Percentiles rank a stretch among this genome's conserved stretches.
Conservation (phyloP, 2,329 filamentous ascomycete species). For the Aspergillus transmontanensis region DNA sequence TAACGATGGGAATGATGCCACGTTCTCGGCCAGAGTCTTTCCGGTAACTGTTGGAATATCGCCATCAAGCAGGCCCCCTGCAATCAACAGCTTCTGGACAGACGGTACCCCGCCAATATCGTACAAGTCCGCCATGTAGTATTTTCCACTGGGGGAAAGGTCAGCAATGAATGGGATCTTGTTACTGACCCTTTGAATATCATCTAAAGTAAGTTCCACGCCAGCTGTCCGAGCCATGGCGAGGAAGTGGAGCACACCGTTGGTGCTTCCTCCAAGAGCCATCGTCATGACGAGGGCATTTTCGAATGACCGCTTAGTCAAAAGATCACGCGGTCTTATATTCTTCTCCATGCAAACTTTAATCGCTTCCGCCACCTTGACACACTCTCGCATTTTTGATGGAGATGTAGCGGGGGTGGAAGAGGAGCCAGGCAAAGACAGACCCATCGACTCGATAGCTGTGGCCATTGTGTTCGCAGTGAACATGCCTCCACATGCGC, state of each 20-base stretch:
- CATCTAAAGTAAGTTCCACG: constrained; percentile 75
- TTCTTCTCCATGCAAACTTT: constrained; percentile 77
- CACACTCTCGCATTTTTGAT: constrained; percentile 83
- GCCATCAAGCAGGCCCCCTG: constrained; percentile 74
- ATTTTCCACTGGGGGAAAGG: constrained; percentile 78
- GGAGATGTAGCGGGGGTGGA: constrained; percentile 80
- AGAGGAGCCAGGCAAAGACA: constrained; percentile 79
- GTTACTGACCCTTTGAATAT: constrained; percentile 78
- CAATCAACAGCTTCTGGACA: constrained; percentile 82
- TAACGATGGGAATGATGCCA: constrained; percentile 73
- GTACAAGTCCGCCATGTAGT: constrained; percentile 87
- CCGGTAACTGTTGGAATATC: constrained; percentile 80
- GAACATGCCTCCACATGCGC: constrained; percentile 90
- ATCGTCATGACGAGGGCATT: constrained; percentile 90
- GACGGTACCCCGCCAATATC: constrained; percentile 82
- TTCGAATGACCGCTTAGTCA: constrained; percentile 80
- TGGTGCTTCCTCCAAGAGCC: constrained; percentile 87
- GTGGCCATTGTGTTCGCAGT: constrained; percentile 94
- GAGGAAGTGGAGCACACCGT: constrained; percentile 84
- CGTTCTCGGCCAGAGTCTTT: constrained; percentile 79
- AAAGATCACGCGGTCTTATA: constrained; percentile 76
- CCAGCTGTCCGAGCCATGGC: constrained; percentile 87
- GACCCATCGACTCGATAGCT: constrained; percentile 84
- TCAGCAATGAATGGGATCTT: constrained; percentile 86
- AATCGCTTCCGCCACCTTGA: constrained; percentile 77